Base-by-base conservation (phyloP, 2,329 filamentous ascomycete genomes). In the Aspergillus intermedius region DNA sequence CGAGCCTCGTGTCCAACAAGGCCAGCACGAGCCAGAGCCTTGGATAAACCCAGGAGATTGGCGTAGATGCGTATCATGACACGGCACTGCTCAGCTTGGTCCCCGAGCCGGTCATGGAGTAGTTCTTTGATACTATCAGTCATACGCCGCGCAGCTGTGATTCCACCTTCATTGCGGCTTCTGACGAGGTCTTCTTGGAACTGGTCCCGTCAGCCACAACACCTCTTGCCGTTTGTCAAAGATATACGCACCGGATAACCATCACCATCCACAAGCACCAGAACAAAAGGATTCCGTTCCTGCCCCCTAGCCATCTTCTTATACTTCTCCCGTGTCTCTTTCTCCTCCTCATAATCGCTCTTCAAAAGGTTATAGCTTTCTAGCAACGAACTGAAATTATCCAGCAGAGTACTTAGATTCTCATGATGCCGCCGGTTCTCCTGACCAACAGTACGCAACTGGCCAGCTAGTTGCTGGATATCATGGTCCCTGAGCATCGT, bases 241-340 rank as follows among this genome's bases (percentile, higher is more conserved):
- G 1, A 2, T 5, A 43, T 37, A 45, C 60, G 49, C 40, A 68
- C 59, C 19, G 76, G 58, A 56, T 83, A 83, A 43, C 78, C 79
- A 62, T 85, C 80, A 17, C 80, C 82, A 49, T 85, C 81, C 10
- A 85, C 67, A 0, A 85, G 67, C 5, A 84, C 76, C 2, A 84
- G 69, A 1, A 80, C 79, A 54, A 83, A 84, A 0, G 80, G 76
- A 51, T 78, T 79, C 17, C 76, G 74, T 21, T 78, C 67, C 58
- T 73, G 68, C 10, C 69, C 71, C 45, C 71, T 69, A 4, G 74
- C 74, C 48, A 77, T 60, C 55, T 76, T 73, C 57, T 81, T 81
- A 67, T 80, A 81, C 39, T 73, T 74, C 50, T 81, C 77, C 3
- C 77, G 67, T 0, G 71, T 65, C 44, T 78, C 76, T 37, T 76